phyloP scores from a whole-genome alignment of 352 stramenopile genomes.

The Phytophthora hibernalis region DNA sequence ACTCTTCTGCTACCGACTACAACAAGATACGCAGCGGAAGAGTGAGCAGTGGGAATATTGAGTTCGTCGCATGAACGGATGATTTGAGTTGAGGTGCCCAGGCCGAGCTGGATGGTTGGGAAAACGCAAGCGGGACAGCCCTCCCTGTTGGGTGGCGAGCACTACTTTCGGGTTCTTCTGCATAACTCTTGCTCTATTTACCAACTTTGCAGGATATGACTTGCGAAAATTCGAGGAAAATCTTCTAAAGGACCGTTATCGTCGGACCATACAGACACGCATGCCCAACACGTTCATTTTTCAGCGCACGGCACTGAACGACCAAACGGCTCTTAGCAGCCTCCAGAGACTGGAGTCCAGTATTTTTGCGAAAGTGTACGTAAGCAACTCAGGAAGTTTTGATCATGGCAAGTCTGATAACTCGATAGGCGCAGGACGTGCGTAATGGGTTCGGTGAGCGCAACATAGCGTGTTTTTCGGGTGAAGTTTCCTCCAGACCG shows the following conservation, averaged over 20 bases:
- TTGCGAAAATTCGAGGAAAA: background rate
- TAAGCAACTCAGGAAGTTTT: background rate
- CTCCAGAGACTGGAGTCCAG: too few relatives aligned
- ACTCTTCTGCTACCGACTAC: conserved; percentile 33
- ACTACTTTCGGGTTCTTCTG: background rate
- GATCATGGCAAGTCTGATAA: conserved; percentile 23
- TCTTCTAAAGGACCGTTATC: background rate
- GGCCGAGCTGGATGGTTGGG: conserved; percentile 14
- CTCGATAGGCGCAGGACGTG: conserved; percentile 13
- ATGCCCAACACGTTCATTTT: conserved; percentile 18
- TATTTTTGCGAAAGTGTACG: background rate
- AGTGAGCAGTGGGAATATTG: conserved; percentile 2
- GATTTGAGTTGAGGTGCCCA: conserved; percentile 30
- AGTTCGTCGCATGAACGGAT: conserved; percentile 4
- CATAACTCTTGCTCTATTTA: conserved; percentile 13
- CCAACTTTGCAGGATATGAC: conserved; percentile 13
- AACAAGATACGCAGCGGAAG: conserved; percentile 24
- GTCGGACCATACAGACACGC: conserved; percentile 17
- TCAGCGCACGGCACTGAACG: too few relatives aligned
- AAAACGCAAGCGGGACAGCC: conserved; percentile 22
- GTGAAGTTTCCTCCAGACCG: conserved; percentile 7
- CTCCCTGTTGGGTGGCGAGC: conserved; percentile 20
- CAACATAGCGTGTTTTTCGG: conserved; percentile 41
- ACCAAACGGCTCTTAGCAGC: background rate
- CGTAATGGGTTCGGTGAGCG: conserved; percentile 32